These are phyloP conservation scores for Colletotrichum musae DNA, from an alignment of 2,329 filamentous ascomycete species.

Conservation along the genomic window DNA sequence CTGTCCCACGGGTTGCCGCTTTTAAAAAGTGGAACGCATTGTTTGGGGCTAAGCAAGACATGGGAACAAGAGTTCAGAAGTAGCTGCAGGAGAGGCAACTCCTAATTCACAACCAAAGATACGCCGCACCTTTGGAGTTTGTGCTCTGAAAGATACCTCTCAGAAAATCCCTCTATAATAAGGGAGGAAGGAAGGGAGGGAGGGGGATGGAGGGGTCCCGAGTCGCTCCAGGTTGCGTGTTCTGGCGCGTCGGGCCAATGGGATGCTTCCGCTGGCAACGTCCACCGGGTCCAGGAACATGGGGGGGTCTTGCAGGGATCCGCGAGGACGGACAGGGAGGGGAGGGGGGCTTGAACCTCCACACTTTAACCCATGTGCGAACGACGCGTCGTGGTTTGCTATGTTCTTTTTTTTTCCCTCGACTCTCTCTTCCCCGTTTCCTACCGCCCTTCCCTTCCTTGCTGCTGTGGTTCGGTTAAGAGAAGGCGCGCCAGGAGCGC, in stretches of 20 bases:
- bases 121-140: not conserved
- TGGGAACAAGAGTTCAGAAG: not conserved
- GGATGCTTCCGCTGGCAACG: slow-evolving; percentile 19
- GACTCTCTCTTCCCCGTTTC: not conserved
- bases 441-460: not conserved
- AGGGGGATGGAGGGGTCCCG: slow-evolving; percentile 8
- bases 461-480: slow-evolving; percentile 13
- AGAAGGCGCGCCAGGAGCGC: slow-evolving; percentile 16
- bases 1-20: not conserved
- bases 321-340: slow-evolving; percentile 1
- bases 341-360: slow-evolving; percentile 2
- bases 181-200: no score
- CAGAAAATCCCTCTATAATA: not conserved
- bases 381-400: slow-evolving; percentile 28
- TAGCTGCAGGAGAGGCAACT: slow-evolving; percentile 22
- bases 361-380: slow-evolving; percentile 17
- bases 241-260: slow-evolving; percentile 17
- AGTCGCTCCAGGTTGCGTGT: slow-evolving; percentile 13
- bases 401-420: slow-evolving; percentile 8
- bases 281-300: slow-evolving; percentile 20
- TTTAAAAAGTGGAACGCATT: slow-evolving; percentile 15
- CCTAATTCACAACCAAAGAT: not conserved
- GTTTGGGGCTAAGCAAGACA: slow-evolving; percentile 24
- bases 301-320: slow-evolving; percentile 22
- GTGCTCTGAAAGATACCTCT: slow-evolving; percentile 14